Evolutionary conservation across 2,329 filamentous ascomycete genomes (phyloP), one percentile per base, ranked within the genome.

Genomic region (Fusarium papillatum): DNA sequence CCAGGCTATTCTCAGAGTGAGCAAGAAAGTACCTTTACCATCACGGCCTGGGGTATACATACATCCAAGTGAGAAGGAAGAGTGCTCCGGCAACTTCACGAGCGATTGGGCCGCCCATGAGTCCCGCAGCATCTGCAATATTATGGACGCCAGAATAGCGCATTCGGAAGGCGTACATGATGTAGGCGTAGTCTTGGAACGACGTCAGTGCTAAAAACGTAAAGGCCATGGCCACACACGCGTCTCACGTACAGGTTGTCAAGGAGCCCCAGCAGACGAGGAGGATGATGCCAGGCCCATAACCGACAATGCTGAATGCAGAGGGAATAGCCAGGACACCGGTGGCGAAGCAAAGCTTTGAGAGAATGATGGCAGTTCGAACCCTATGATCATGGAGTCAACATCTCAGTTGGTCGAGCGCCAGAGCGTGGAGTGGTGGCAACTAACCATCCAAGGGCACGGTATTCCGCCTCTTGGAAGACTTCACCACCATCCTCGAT

Each of bases 321-420:
- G 78, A 77, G 2, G 78, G 79, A 39, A 81, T 81, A 14, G 78
- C 69, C 41, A 81, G 62, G n/a, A 81, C 79, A 24, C 78, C 79
- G 4, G 78, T 81, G 2, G 79, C 79, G 59, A 81, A 81, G 43
- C 78, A 80, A 1, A 69, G 67, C 24, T 69, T 69, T 55, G 65
- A 66, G 13, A 69, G 72, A 55, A 80, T 80, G 66, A 80, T 71
- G n/a, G 62, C 68, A 13, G 78, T 70, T 14, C 70, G 74, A 26
- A 78, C 68, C 76, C 76, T 78, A 48, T 24, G 13, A 10, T 48
- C 7, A 8, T n/a, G 26, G 16, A 46, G 26, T 48, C 17, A n/a
- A 36, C n/a, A 24, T 36, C 7, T 60, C 16, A 36, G 55, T 60
- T 24, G 22, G n/a, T 8, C 29, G 9, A 36, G 55, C 6, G 4